Conservation (phyloP, 331 rosid species). For the Stylosanthes scabra region DNA sequence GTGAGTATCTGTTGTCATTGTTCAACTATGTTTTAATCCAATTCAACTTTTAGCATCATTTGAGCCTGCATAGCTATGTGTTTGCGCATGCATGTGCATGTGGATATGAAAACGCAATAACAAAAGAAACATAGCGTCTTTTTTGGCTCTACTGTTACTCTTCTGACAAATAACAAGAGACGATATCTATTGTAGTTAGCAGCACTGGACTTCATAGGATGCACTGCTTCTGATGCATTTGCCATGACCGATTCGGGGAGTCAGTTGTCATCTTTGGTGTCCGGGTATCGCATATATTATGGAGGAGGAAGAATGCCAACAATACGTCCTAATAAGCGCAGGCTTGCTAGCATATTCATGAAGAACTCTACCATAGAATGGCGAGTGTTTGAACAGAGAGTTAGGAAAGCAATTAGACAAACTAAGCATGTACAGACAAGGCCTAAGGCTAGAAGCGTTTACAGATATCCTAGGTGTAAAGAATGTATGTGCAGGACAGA, state of each 20-base stretch:
- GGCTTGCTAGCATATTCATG: slow-evolving; percentile 78
- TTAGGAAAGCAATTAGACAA: slow-evolving; percentile 95
- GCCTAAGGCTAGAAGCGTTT: slow-evolving; percentile 92
- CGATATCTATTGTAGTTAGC: slow-evolving; percentile 65
- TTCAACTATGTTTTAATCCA: slow-evolving; percentile 12
- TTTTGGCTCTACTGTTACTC: slow-evolving; percentile 27
- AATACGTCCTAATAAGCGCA: slow-evolving; percentile 94
- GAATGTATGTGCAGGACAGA: slow-evolving; percentile 89
- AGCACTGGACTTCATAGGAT: slow-evolving; percentile 95
- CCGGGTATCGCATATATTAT: slow-evolving; percentile 90
- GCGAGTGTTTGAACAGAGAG: slow-evolving; percentile 97
- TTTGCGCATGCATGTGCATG: not conserved
- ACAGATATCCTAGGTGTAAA: slow-evolving; percentile 91
- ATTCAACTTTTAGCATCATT: slow-evolving; percentile 22
- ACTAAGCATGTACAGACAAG: slow-evolving; percentile 89
- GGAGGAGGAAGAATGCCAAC: slow-evolving; percentile 96
- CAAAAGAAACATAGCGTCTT: slow-evolving; percentile 1
- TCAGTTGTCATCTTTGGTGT: slow-evolving; percentile 91
- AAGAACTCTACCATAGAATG: slow-evolving; percentile 87
- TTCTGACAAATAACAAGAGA: slow-evolving; percentile 39
- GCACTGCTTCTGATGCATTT: slow-evolving; percentile 94
- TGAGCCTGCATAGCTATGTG: slow-evolving; percentile 12
- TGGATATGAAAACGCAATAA: not conserved
- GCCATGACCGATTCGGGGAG: slow-evolving; percentile 99
- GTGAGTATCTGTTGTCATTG: slow-evolving; percentile 44